These are phyloP conservation scores for Pestalotiopsis sp. DNA, from an alignment of 2,329 filamentous ascomycete genomes.

Conservation along the genomic window DNA sequence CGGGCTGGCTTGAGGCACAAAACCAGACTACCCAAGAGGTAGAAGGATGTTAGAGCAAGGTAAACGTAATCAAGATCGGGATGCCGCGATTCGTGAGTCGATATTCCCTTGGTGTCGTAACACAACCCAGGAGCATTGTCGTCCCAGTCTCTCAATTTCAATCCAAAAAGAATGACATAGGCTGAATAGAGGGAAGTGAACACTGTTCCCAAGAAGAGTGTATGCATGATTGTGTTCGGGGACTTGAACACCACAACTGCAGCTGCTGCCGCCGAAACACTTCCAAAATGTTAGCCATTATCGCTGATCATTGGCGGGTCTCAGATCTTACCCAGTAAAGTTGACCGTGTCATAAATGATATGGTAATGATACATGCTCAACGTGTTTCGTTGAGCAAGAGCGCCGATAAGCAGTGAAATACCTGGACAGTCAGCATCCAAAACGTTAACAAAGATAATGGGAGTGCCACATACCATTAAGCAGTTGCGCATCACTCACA, in stretches of 20 bases:
- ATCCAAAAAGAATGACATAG: neutral
- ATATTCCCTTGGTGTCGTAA: neutral
- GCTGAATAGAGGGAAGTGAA: neutral
- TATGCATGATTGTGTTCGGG: neutral
- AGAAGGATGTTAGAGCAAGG: neutral
- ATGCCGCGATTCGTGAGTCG: neutral
- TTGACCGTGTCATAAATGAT: neutral
- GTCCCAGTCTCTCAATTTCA: neutral
- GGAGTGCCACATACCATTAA: neutral
- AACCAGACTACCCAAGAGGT: neutral
- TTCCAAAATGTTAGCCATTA: neutral
- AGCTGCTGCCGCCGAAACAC: neutral
- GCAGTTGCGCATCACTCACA: neutral
- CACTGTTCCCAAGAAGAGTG: neutral
- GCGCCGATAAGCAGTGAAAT: neutral
- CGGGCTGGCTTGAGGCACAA: neutral
- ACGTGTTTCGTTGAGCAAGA: neutral
- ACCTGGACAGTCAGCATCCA: neutral
- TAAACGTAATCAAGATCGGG: neutral
- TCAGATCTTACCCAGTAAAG: neutral
- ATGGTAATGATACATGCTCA: neutral
- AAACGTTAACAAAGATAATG: neutral
- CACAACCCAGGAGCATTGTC: neutral
- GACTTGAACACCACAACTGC: neutral
- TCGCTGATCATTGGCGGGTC: neutral